phyloP scores from a whole-genome alignment of 2,329 filamentous ascomycete genomes.

The Dactylellina sp. region DNA sequence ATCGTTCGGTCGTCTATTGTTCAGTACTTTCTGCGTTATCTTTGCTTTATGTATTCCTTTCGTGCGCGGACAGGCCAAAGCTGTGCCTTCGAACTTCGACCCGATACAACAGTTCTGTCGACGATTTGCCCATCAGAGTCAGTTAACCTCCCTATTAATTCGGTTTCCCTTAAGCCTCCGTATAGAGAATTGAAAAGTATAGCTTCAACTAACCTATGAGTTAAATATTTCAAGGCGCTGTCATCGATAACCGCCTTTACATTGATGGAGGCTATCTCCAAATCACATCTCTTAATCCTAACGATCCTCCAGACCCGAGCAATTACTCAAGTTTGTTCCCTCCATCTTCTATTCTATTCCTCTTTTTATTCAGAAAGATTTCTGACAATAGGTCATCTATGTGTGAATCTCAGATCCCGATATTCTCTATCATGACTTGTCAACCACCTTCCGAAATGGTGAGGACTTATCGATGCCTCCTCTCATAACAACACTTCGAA shows the following conservation, averaged over 20 bases:
- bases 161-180: neutral
- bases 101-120: conserved; percentile 70
- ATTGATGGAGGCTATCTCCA: conserved; percentile 73
- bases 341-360: neutral
- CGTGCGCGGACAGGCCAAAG: neutral
- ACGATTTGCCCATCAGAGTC: conserved; percentile 71
- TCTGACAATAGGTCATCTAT: neutral
- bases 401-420: conserved; percentile 65
- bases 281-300: conserved; percentile 1
- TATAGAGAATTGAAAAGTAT: conserved; percentile 1
- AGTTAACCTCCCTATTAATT: neutral
- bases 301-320: conserved; percentile 63
- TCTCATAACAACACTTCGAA: conserved; percentile 69
- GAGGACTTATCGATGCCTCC: conserved; percentile 67
- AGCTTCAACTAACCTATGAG: conserved; percentile 2
- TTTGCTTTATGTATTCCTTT: too few species aligned
- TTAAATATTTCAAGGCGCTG: conserved; percentile 63
- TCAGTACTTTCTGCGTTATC: too few species aligned
- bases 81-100: conserved; percentile 72
- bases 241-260: conserved; percentile 72
- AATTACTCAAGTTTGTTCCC: conserved; percentile 71
- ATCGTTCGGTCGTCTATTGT: too few species aligned
- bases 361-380: neutral
- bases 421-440: conserved; percentile 72
- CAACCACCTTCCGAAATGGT: conserved; percentile 58